phyloP scores from a whole-genome alignment of 495 filamentous ascomycete species.

The Rostrohypoxylon terebratum region DNA sequence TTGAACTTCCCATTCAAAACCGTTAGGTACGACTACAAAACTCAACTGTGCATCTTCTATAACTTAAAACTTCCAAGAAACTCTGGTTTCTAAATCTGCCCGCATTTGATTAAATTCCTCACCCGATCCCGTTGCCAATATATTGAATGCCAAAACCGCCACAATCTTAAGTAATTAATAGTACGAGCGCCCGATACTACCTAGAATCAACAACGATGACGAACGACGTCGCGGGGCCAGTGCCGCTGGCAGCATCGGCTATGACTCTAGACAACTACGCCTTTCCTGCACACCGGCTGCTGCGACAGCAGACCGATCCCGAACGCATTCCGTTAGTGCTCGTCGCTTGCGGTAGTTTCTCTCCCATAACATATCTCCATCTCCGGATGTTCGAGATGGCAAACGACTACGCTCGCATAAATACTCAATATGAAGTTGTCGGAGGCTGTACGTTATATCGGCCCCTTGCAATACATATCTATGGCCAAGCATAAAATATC shows the following conservation, averaged over 20 bases:
- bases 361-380: constrained; percentile 86
- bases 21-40: constrained; percentile 7
- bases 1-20: constrained; percentile 24
- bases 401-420: constrained; percentile 62
- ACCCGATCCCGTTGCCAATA: background rate
- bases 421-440: constrained; percentile 85
- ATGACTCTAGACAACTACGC: constrained; percentile 67
- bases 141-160: background rate
- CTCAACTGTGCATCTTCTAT: background rate
- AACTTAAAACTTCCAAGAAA: constrained; percentile 2
- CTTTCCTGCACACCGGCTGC: constrained; percentile 78
- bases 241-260: constrained; percentile 40
- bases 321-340: constrained; percentile 82
- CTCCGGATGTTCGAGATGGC: constrained; percentile 88
- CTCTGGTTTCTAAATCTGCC: background rate
- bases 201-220: constrained; percentile 35
- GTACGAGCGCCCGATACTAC: constrained; percentile 5
- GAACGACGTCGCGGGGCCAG: constrained; percentile 35
- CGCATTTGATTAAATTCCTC: background rate
- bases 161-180: background rate
- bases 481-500: background rate
- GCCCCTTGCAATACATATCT: background rate
- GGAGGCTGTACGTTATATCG: constrained; percentile 79
- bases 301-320: constrained; percentile 72
- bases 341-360: constrained; percentile 92